Evolutionary conservation across 169 alveolate genomes (phyloP), one percentile per base, ranked within the genome.

Genomic region (Plasmodium blacklocki): DNA sequence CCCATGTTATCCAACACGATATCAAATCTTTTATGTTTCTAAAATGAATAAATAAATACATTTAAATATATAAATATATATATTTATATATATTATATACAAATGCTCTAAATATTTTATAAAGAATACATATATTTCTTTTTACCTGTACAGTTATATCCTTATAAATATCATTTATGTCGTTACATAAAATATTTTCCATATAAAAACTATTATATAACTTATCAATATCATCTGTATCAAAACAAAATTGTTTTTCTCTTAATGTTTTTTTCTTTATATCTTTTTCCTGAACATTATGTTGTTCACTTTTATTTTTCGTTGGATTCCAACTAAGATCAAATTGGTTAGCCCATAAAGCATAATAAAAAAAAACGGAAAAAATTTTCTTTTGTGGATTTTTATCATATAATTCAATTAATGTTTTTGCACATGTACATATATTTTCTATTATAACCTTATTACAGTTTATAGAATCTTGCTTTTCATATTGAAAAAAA

Each of bases 1-100:
- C 89, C 89, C 89, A 78, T 78, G 62, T 78, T 78, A 12, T 78
- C 89, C 54, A 78, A 60, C 21, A 78, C 89, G n/a, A 78, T 78
- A 59, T 78, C 89, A 60, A 78, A 66, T 29, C 89, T 71, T 19
- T 68, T 67, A 18, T 68, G 15, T 26, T 49, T 54, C 89, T 66
- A 59, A 6, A 47, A 47, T n/a, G 11, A 49, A 39, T 1, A 29
- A 6, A 12, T 56, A 45, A 19, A 52, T 52, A 54, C 0, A 54
- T 54, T 9, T 2, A 54, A 9, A 54, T 56, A n/a, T 14, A 56
- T 56, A 21, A 11, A 56, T 56, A 56, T 56, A 15, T n/a, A 56
- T 15, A 15, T 15, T 2, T 56, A 18, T 26, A 32, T 15, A 23
- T 60, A 15, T 60, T 60, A 60, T 18, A 26, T 23, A 9, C 9